These are phyloP conservation scores for Parachaetomium inaequale DNA, from an alignment of 495 filamentous ascomycete genomes.

Conservation along the genomic window DNA sequence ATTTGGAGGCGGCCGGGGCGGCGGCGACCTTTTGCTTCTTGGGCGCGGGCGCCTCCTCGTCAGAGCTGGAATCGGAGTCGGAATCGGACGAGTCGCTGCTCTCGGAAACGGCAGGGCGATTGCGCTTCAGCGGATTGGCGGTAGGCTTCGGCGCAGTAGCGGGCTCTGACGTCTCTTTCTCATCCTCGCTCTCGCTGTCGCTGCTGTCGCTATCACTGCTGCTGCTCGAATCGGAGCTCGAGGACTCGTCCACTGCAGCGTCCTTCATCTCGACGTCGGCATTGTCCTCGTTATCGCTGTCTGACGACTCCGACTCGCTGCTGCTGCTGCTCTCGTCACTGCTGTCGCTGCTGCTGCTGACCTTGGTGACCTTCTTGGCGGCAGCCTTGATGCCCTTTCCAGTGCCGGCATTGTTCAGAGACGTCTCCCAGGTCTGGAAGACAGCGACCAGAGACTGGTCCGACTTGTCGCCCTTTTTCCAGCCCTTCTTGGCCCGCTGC, in stretches of 20 bases:
- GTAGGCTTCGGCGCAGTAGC: conserved; percentile 20
- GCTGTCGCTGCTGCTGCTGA: conserved; percentile 33
- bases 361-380: conserved; percentile 38
- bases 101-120: conserved; percentile 54
- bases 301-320: conserved; percentile 63
- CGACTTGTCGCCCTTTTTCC: conserved; percentile 31
- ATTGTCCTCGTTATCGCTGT: conserved; percentile 81
- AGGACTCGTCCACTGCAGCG: conserved; percentile 7
- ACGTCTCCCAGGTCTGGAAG: conserved; percentile 48
- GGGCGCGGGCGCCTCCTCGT: conserved; percentile 26
- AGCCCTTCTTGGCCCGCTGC: conserved; percentile 51
- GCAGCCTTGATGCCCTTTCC: conserved; percentile 34
- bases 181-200: conserved; percentile 59
- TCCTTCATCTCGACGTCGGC: conserved; percentile 45
- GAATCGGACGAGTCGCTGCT: conserved; percentile 33
- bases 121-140: conserved; percentile 57
- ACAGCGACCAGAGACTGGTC: conserved; percentile 40
- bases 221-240: conserved; percentile 24
- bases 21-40: conserved; percentile 32
- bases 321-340: not conserved
- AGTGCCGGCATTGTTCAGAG: conserved; percentile 28
- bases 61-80: conserved; percentile 23
- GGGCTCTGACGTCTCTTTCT: conserved; percentile 42
- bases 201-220: conserved; percentile 43
- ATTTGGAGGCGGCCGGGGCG: conserved; percentile 21